phyloP scores from a whole-genome alignment of 2,329 filamentous ascomycete genomes.

The Neocatenulostroma microsporum region DNA sequence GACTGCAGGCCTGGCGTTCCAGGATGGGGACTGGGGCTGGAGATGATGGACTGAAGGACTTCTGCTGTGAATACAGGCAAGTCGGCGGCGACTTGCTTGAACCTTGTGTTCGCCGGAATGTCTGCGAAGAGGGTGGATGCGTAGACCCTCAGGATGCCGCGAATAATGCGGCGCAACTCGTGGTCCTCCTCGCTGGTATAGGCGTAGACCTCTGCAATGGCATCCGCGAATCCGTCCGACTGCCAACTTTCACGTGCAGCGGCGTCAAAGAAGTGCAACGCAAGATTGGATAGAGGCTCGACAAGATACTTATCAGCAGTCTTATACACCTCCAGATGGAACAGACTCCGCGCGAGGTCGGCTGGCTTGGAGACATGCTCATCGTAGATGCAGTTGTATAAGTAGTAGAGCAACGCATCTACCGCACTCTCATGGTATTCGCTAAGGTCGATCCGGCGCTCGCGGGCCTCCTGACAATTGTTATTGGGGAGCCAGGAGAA shows the following conservation, averaged over 20 bases:
- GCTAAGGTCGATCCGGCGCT: conserved; percentile 4
- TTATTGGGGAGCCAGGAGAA: too few relatives aligned
- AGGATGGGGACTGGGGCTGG: too few relatives aligned
- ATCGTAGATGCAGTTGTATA: conserved; percentile 6
- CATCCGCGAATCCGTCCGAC: not conserved
- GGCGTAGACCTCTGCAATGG: not conserved
- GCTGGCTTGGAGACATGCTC: not conserved
- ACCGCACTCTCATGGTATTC: conserved; percentile 6
- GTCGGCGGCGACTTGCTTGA: too few relatives aligned
- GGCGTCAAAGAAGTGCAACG: not conserved
- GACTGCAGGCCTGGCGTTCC: too few relatives aligned
- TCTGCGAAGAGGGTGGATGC: too few relatives aligned
- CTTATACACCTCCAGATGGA: not conserved
- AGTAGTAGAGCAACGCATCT: conserved; percentile 6
- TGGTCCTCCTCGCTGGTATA: not conserved
- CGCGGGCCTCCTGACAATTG: conserved; percentile 2
- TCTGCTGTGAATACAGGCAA: too few relatives aligned
- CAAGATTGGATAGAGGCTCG: not conserved
- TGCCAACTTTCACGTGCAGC: not conserved
- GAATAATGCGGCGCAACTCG: too few relatives aligned
- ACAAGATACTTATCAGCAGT: conserved; percentile 1
- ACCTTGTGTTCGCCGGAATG: too few relatives aligned
- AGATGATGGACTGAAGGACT: too few relatives aligned
- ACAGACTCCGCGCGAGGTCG: not conserved
- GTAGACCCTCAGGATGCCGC: too few relatives aligned